Conservation (phyloP, 192 early-diverging fungal genomes). For the Coemansia sp. region DNA sequence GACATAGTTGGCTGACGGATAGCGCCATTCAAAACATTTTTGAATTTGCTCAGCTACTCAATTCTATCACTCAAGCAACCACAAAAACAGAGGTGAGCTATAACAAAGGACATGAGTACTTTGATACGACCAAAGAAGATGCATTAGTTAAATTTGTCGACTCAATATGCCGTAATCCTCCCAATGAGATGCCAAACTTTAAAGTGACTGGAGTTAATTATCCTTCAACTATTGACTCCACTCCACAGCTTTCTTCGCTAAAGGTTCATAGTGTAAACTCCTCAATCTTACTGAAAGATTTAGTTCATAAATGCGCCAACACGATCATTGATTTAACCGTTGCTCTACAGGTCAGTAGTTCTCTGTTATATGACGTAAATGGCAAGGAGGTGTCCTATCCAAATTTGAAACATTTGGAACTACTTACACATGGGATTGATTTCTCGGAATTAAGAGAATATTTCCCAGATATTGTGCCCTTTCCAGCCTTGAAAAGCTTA, state of each 20-base stretch:
- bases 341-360: not conserved
- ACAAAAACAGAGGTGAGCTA: not conserved
- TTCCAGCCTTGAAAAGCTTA: not conserved
- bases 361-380: not conserved
- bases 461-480: slow-evolving; percentile 3
- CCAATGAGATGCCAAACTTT: not conserved
- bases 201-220: too few relatives aligned
- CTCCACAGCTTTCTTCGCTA: not conserved
- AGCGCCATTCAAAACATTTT: not conserved
- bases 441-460: not conserved
- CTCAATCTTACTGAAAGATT: not conserved
- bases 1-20: not conserved
- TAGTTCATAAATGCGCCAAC: not conserved
- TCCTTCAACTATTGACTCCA: not conserved
- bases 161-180: not conserved
- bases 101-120: not conserved
- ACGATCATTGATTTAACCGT: not conserved
- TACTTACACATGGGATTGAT: not conserved
- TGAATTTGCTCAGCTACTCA: not conserved
- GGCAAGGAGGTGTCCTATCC: not conserved
- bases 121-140: not conserved
- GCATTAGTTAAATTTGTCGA: not conserved
- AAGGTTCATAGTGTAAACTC: not conserved
- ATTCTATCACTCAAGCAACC: not conserved
- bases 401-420: not conserved